Conservation (phyloP, 2,329 filamentous ascomycete genomes). For the Albifimbria verrucaria region DNA sequence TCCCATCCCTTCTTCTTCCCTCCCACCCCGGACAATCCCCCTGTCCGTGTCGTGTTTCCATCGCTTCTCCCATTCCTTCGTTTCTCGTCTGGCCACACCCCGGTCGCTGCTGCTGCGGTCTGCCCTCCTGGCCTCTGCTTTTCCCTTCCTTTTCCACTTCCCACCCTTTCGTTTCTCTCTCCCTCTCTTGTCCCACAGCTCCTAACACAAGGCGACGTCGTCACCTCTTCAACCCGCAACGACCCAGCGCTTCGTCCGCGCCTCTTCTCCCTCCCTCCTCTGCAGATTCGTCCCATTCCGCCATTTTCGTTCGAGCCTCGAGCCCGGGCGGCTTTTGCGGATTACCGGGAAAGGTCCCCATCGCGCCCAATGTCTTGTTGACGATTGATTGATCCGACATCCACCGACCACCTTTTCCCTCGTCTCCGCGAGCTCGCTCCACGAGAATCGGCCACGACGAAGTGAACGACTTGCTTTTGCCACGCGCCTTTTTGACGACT, state of each 20-base stretch:
- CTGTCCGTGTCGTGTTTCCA: constrained; percentile 30
- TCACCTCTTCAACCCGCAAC: background rate
- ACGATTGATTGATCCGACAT: background rate
- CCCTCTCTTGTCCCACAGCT: background rate
- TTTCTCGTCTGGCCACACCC: background rate
- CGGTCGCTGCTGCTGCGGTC: background rate
- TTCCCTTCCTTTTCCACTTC: background rate
- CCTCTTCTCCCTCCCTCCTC: background rate
- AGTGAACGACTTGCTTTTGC: constrained; percentile 22
- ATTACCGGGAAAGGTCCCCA: background rate
- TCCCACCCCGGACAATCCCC: constrained; percentile 12
- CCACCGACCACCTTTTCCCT: constrained; percentile 22
- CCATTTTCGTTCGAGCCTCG: background rate
- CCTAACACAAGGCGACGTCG: background rate
- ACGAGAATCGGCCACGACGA: constrained; percentile 12
- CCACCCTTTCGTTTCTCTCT: background rate
- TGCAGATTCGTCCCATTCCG: background rate
- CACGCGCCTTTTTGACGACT: constrained; percentile 33
- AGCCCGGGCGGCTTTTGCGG: background rate
- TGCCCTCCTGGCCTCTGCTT: background rate
- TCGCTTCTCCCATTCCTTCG: constrained; percentile 4
- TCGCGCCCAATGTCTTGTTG: background rate
- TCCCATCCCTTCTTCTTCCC: constrained; percentile 9
- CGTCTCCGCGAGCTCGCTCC: constrained; percentile 12
- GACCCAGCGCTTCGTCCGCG: background rate